Percentiles rank a stretch among this genome's conserved stretches.
Evolutionary conservation across 371 early-diverging fungal species (phyloP).

Genomic region (Mucor velutinosus): DNA sequence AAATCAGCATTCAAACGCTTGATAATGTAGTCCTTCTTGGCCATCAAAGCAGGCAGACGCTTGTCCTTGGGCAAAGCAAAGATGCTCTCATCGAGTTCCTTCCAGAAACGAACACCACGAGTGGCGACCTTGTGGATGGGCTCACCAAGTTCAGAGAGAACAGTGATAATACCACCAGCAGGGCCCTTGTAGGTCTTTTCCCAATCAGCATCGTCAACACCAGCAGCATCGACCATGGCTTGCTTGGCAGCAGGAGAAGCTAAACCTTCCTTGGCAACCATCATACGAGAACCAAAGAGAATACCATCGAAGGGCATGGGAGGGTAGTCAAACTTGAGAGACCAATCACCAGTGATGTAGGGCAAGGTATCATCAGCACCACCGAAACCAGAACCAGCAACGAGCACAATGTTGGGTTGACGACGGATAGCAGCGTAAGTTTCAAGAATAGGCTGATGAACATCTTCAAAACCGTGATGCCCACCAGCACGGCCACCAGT

Average conservation of each 20-base stretch:
- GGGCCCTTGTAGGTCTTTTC: constrained; percentile 92
- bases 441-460: constrained; percentile 92
- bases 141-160: constrained; percentile 94
- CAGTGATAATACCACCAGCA: constrained; percentile 92
- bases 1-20: constrained; percentile 89
- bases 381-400: constrained; percentile 94
- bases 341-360: constrained; percentile 96
- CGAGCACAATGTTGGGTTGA: constrained; percentile 83
- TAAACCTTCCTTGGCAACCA: constrained; percentile 92
- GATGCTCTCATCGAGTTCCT: constrained; percentile 93
- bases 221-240: constrained; percentile 89
- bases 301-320: constrained; percentile 97
- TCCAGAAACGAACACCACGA: constrained; percentile 92
- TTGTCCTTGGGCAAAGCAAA: constrained; percentile 90
- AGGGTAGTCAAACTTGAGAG: constrained; percentile 78
- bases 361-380: constrained; percentile 91
- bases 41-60: constrained; percentile 76
- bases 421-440: constrained; percentile 92
- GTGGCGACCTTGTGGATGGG: constrained; percentile 98
- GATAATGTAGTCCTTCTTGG: constrained; percentile 93
- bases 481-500: constrained; percentile 98
- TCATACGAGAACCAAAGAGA: constrained; percentile 92
- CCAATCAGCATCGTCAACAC: constrained; percentile 89
- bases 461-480: constrained; percentile 96
- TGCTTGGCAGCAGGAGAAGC: constrained; percentile 88